Evolutionary conservation across 805 yeast genomes (phyloP).

Genomic region (Saccharomyces kudriavzevii): DNA sequence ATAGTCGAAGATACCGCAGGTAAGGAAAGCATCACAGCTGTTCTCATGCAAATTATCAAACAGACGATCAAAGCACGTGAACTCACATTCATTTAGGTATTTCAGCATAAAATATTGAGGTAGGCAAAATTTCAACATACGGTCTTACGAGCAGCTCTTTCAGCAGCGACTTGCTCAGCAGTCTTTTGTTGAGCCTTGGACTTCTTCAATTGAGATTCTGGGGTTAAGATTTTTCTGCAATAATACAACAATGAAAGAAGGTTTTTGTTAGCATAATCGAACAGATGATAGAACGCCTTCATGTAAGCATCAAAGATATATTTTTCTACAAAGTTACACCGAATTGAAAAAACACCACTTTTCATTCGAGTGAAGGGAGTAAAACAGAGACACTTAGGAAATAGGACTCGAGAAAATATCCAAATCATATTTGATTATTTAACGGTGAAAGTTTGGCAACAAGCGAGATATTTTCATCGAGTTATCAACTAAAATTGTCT

Average conservation of each 20-base stretch:
- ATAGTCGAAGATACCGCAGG: constrained; percentile 6
- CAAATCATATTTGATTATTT: not conserved
- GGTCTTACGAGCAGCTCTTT: constrained; percentile 66
- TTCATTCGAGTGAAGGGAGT: constrained; percentile 34
- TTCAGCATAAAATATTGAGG: not conserved
- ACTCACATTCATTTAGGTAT: constrained; percentile 1
- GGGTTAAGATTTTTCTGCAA: constrained; percentile 41
- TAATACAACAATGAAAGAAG: constrained; percentile 3
- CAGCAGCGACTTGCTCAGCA: constrained; percentile 72
- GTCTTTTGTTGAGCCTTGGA: constrained; percentile 70
- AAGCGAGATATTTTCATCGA: not conserved
- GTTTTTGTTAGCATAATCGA: not conserved
- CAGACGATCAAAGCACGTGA: constrained; percentile 1
- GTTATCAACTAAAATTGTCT: constrained; percentile 17
- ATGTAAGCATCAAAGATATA: not conserved
- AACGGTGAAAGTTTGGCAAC: constrained; percentile 8
- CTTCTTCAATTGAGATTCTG: constrained; percentile 84
- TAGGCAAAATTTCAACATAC: constrained; percentile 47
- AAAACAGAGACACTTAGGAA: constrained; percentile 30
- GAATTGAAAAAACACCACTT: constrained; percentile 35
- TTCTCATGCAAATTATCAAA: not conserved
- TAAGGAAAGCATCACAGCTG: not conserved
- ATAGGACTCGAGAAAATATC: constrained; percentile 1
- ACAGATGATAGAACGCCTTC: not conserved
- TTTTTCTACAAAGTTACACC: constrained; percentile 29